Percentiles rank a stretch among this genome's conserved stretches.
phyloP scores from a whole-genome alignment of 306 rosid genomes.

The Vicia villosa region DNA sequence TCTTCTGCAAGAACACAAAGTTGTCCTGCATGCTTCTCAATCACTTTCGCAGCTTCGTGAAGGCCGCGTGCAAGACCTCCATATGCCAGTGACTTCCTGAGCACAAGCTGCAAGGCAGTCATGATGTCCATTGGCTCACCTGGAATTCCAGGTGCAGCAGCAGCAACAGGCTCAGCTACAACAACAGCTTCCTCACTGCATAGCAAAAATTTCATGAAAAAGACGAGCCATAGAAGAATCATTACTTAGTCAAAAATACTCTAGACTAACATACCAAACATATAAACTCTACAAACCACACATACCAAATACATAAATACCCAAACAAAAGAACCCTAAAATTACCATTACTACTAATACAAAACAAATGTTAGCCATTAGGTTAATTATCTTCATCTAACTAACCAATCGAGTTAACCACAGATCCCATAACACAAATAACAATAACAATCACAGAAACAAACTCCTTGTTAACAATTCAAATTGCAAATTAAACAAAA shows the following conservation, averaged over 20 bases:
- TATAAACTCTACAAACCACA: not conserved
- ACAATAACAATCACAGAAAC: not conserved
- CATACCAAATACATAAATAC: not conserved
- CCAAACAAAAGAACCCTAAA: slow-evolving; percentile 1
- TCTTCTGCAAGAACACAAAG: slow-evolving; percentile 89
- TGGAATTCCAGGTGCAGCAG: slow-evolving; percentile 33
- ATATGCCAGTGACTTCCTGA: slow-evolving; percentile 80
- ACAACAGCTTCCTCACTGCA: slow-evolving; percentile 47
- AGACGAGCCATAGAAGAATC: not conserved
- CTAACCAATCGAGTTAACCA: not conserved
- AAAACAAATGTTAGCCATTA: not conserved
- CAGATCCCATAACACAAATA: not conserved
- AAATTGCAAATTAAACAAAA: not conserved
- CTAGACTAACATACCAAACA: not conserved
- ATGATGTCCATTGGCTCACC: slow-evolving; percentile 55
- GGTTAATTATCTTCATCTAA: not conserved
- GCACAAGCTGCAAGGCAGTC: slow-evolving; percentile 79
- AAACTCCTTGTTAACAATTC: not conserved
- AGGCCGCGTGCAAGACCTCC: slow-evolving; percentile 87
- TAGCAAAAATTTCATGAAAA: slow-evolving; percentile 12
- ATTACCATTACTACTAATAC: not conserved
- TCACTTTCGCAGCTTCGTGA: slow-evolving; percentile 77
- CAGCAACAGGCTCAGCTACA: slow-evolving; percentile 41
- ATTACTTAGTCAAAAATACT: not conserved
- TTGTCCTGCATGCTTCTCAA: slow-evolving; percentile 81